Percentiles rank a stretch among this genome's conserved stretches.
Conservation (phyloP, 306 rosid genomes). For the Casuarina equisetifolia region DNA sequence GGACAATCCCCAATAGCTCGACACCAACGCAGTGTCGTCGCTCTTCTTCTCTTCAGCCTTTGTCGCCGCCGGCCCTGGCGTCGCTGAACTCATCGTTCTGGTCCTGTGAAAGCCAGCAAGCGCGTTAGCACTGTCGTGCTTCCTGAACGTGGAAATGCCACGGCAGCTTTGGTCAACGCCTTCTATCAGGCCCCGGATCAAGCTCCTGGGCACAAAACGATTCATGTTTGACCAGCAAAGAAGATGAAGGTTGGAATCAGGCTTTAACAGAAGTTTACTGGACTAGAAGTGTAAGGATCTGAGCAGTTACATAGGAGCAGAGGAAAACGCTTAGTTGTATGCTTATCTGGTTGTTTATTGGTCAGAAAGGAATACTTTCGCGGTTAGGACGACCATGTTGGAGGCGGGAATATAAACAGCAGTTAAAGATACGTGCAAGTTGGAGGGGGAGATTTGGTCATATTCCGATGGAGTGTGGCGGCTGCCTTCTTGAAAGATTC, state of each 20-base stretch:
- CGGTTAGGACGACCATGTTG: background rate
- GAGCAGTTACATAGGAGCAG: background rate
- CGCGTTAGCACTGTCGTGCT: constrained; percentile 3
- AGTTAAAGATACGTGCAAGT: too few species aligned
- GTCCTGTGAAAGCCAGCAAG: constrained; percentile 40
- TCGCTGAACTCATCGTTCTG: constrained; percentile 45
- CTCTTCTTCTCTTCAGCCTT: constrained; percentile 24
- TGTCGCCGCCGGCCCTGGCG: constrained; percentile 23
- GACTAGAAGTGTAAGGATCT: background rate
- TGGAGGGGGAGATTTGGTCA: too few species aligned
- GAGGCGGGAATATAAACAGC: background rate
- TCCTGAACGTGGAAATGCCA: constrained; percentile 18
- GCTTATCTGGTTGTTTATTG: background rate
- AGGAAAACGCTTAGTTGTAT: background rate
- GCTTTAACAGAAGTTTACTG: too few species aligned
- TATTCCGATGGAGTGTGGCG: too few species aligned
- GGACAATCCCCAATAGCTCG: constrained; percentile 76
- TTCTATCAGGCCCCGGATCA: constrained; percentile 36
- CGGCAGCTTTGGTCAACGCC: constrained; percentile 28
- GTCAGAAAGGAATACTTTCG: too few species aligned
- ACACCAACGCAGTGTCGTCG: constrained; percentile 21
- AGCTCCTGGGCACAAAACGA: constrained; percentile 34
- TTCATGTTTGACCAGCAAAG: constrained; percentile 37
- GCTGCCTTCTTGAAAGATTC: too few species aligned
- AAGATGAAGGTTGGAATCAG: constrained; percentile 9